Percentiles rank a stretch among this genome's conserved stretches.
phyloP scores from a whole-genome alignment of 768 basidiomycete species.

The Boletus pseudopeckii region DNA sequence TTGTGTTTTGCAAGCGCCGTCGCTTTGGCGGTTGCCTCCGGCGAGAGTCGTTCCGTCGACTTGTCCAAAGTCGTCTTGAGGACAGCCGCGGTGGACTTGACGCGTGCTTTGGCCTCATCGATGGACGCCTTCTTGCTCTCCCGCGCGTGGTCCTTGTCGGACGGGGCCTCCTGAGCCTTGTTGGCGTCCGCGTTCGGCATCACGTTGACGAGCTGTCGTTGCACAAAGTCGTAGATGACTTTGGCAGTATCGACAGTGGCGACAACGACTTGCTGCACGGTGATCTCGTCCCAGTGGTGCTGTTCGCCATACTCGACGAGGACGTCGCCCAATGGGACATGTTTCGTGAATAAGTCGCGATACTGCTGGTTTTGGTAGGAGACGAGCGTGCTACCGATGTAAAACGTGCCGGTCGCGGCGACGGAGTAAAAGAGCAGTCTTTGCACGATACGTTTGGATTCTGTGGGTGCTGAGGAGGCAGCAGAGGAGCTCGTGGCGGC shows the following conservation, averaged over 20 bases:
- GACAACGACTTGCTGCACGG: constrained; percentile 55
- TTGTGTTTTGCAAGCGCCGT: constrained; percentile 44
- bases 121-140: constrained; percentile 37
- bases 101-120: constrained; percentile 43
- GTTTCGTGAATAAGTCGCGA: constrained; percentile 80
- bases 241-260: constrained; percentile 48
- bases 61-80: constrained; percentile 51
- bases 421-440: constrained; percentile 66
- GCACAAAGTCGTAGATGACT: constrained; percentile 49
- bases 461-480: constrained; percentile 37
- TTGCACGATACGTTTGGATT: constrained; percentile 53
- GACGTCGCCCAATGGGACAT: constrained; percentile 72
- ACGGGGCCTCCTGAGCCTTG: constrained; percentile 25
- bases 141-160: constrained; percentile 32
- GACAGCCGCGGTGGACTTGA: constrained; percentile 39
- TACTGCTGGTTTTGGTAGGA: constrained; percentile 77
- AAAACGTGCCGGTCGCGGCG: constrained; percentile 70
- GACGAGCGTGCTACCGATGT: constrained; percentile 74
- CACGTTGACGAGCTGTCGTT: constrained; percentile 42
- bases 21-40: constrained; percentile 33
- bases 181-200: constrained; percentile 30
- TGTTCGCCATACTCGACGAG: constrained; percentile 82
- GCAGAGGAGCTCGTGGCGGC: constrained; percentile 17
- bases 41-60: constrained; percentile 28
- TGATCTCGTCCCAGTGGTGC: constrained; percentile 74